Evolutionary conservation across 352 stramenopile genomes (phyloP).

Genomic region (Pythium chondricola): DNA sequence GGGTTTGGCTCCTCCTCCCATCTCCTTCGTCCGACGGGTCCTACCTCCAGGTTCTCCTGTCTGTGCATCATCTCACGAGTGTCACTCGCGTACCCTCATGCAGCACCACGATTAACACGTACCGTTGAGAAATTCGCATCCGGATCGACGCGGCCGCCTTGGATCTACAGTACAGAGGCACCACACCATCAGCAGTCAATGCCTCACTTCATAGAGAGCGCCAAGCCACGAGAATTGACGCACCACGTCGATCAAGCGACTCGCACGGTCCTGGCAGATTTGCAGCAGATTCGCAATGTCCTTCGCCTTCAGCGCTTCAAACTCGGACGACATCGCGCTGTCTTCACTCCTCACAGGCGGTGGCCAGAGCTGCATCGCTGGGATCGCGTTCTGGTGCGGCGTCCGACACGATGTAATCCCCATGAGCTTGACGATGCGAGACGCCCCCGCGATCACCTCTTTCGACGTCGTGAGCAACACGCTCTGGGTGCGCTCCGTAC

Average conservation of each 20-base stretch:
- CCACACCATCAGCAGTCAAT: too few species aligned
- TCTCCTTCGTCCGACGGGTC: too few species aligned
- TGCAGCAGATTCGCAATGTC: slow-evolving; percentile 60
- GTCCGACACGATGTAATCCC: slow-evolving; percentile 60
- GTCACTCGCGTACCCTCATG: too few species aligned
- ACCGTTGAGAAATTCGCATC: slow-evolving; percentile 61
- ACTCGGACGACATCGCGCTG: slow-evolving; percentile 49
- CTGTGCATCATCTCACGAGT: too few species aligned
- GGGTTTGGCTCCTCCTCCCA: not conserved
- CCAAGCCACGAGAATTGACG: too few species aligned
- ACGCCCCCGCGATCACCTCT: slow-evolving; percentile 59
- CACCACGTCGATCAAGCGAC: slow-evolving; percentile 70
- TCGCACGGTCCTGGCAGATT: slow-evolving; percentile 66
- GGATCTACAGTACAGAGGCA: too few species aligned
- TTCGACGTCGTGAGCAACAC: slow-evolving; percentile 67
- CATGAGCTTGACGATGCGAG: slow-evolving; percentile 66
- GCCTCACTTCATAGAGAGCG: too few species aligned
- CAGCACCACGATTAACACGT: too few species aligned
- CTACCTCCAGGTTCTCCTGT: too few species aligned
- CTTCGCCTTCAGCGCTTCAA: slow-evolving; percentile 57
- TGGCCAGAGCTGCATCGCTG: slow-evolving; percentile 53
- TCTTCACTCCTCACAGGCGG: slow-evolving; percentile 38
- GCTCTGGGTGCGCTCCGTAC: slow-evolving; percentile 58
- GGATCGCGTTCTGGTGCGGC: slow-evolving; percentile 56
- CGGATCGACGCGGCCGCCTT: slow-evolving; percentile 54